These are phyloP conservation scores for Scedosporium aurantiacum DNA, from an alignment of 2,329 filamentous ascomycete genomes.

Conservation along the genomic window DNA sequence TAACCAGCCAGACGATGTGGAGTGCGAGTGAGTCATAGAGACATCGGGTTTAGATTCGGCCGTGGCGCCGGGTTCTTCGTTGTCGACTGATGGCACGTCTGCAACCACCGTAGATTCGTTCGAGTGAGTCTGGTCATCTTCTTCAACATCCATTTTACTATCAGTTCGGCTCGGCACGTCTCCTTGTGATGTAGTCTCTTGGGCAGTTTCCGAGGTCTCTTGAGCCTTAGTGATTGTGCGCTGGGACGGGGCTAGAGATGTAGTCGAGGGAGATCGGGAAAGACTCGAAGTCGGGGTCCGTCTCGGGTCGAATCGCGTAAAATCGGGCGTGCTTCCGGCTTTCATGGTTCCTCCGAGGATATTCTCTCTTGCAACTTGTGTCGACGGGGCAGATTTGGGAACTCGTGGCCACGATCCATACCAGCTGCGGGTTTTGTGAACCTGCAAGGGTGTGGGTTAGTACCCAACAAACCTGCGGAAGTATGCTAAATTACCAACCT, in stretches of 20 bases:
- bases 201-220: neutral
- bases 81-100: neutral
- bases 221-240: slow-evolving; percentile 2
- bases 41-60: neutral
- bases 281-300: slow-evolving; percentile 15
- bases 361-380: slow-evolving; percentile 48
- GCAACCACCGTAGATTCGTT: neutral
- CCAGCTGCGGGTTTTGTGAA: slow-evolving; percentile 46
- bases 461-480: neutral
- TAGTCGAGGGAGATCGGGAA: slow-evolving; percentile 15
- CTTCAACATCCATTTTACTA: neutral
- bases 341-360: slow-evolving; percentile 46
- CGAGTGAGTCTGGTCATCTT: neutral
- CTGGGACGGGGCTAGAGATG: slow-evolving; percentile 13
- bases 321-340: slow-evolving; percentile 33
- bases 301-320: slow-evolving; percentile 38
- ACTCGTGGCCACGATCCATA: slow-evolving; percentile 50
- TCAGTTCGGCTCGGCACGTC: neutral
- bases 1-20: slow-evolving; percentile 39
- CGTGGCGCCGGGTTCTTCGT: neutral
- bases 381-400: slow-evolving; percentile 47
- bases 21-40: slow-evolving; percentile 9
- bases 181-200: neutral
- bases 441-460: slow-evolving; percentile 19
- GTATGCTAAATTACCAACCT: neutral